These are phyloP conservation scores for Fusarium torulosum DNA, from an alignment of 2,329 filamentous ascomycete species.

Conservation along the genomic window DNA sequence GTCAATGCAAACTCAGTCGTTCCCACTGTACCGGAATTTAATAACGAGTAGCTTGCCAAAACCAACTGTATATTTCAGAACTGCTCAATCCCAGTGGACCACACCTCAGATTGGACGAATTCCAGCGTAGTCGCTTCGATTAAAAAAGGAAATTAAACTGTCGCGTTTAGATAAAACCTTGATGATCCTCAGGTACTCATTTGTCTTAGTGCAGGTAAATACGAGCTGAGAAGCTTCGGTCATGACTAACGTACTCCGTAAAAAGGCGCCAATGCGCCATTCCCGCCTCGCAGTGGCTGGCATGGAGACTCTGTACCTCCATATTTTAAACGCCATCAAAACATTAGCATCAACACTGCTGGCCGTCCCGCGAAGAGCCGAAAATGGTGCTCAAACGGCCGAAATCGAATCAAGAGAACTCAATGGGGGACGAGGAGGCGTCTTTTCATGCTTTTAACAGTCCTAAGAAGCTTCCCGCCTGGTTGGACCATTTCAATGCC, in stretches of 20 bases:
- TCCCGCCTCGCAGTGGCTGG: slow-evolving; percentile 11
- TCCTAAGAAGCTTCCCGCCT: slow-evolving; percentile 23
- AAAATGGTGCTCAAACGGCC: slow-evolving; percentile 7
- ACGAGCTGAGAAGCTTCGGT: slow-evolving; percentile 10
- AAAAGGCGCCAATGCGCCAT: slow-evolving; percentile 8
- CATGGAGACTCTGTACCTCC: slow-evolving; percentile 6
- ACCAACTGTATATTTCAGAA: too few species aligned
- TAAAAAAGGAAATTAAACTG: background rate
- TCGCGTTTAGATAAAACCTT: slow-evolving; percentile 2
- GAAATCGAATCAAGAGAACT: background rate
- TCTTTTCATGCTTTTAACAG: slow-evolving; percentile 17
- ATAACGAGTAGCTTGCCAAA: too few species aligned
- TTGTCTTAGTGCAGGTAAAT: slow-evolving; percentile 15
- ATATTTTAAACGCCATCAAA: slow-evolving; percentile 6
- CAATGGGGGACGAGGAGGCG: slow-evolving; percentile 11
- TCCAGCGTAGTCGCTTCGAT: slow-evolving; percentile 3
- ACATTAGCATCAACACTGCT: slow-evolving; percentile 3
- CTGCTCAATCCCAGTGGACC: too few species aligned
- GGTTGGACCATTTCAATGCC: slow-evolving; percentile 42
- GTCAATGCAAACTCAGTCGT: too few species aligned
- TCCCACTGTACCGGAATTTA: too few species aligned
- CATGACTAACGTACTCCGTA: slow-evolving; percentile 5
- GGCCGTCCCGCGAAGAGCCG: background rate
- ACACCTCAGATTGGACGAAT: too few species aligned
- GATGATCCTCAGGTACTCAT: slow-evolving; percentile 4